A percentile compares a stretch with the other conserved stretches of the same genome.
Evolutionary conservation across 441 rosid genomes (phyloP).

Genomic region (Capsella rubella): DNA sequence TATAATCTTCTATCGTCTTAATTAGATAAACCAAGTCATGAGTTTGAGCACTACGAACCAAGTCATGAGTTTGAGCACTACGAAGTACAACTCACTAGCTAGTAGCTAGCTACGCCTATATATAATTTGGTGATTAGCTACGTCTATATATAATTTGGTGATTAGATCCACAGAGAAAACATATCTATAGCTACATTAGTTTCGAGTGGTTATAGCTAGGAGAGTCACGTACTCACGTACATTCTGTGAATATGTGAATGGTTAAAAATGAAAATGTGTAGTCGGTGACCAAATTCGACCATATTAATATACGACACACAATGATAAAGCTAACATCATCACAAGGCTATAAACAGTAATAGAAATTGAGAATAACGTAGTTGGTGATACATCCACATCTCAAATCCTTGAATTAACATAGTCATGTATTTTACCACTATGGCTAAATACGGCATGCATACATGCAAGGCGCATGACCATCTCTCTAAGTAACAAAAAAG

Average conservation of each 20-base stretch:
- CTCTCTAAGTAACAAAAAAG: conserved; percentile 19
- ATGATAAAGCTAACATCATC: background rate
- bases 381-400: conserved; percentile 25
- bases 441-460: conserved; percentile 16
- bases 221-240: background rate
- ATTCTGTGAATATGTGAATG: background rate
- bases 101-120: background rate
- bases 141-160: background rate
- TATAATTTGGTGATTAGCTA: background rate
- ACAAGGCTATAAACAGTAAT: background rate
- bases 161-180: background rate
- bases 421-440: conserved; percentile 32
- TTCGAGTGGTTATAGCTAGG: background rate
- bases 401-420: conserved; percentile 16
- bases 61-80: no score
- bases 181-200: no score
- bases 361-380: conserved; percentile 24
- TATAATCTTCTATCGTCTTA: background rate
- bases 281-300: conserved; percentile 1
- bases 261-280: background rate
- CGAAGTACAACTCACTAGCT: background rate
- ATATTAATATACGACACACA: background rate
- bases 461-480: conserved; percentile 34
- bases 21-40: background rate
- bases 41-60: background rate